A percentile compares a stretch with the other conserved stretches of the same genome.
phyloP scores from a whole-genome alignment of 2,329 filamentous ascomycete species.

The Verticillium klebahnii region DNA sequence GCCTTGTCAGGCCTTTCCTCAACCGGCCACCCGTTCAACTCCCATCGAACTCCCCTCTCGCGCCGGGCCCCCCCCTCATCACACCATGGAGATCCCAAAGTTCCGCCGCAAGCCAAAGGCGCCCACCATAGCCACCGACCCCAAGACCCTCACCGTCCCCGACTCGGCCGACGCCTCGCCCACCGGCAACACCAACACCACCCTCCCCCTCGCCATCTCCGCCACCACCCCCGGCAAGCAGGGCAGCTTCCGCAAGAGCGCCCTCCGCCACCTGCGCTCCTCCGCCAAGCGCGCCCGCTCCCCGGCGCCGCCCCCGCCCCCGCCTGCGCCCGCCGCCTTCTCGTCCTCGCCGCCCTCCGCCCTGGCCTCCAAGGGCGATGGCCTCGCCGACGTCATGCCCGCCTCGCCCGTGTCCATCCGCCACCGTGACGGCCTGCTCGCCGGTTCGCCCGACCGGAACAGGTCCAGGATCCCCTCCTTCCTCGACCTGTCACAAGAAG shows the following conservation, averaged over 20 bases:
- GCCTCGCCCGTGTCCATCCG: slow-evolving; percentile 11
- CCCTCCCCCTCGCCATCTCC: slow-evolving; percentile 12
- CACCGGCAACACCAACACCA: slow-evolving; percentile 20
- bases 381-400: neutral
- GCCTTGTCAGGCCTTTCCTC: neutral
- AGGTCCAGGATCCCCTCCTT: slow-evolving; percentile 32
- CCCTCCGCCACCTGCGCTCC: slow-evolving; percentile 40
- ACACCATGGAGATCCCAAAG: slow-evolving; percentile 14
- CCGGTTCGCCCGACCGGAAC: neutral
- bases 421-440: slow-evolving; percentile 5
- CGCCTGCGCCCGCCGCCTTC: slow-evolving; percentile 14
- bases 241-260: slow-evolving; percentile 25
- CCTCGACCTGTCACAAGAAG: slow-evolving; percentile 28
- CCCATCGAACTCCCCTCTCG: neutral
- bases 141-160: slow-evolving; percentile 19
- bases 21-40: neutral
- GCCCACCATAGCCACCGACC: slow-evolving; percentile 35
- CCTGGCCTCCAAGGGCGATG: neutral
- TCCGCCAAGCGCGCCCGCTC: slow-evolving; percentile 45
- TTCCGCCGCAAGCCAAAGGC: slow-evolving; percentile 39
- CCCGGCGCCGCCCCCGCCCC: slow-evolving; percentile 21
- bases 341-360: slow-evolving; percentile 14
- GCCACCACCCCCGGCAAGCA: slow-evolving; percentile 14
- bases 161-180: slow-evolving; percentile 18
- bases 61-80: neutral